Conservation (phyloP, 352 stramenopile genomes). For the Saprolegnia parasitica region DNA sequence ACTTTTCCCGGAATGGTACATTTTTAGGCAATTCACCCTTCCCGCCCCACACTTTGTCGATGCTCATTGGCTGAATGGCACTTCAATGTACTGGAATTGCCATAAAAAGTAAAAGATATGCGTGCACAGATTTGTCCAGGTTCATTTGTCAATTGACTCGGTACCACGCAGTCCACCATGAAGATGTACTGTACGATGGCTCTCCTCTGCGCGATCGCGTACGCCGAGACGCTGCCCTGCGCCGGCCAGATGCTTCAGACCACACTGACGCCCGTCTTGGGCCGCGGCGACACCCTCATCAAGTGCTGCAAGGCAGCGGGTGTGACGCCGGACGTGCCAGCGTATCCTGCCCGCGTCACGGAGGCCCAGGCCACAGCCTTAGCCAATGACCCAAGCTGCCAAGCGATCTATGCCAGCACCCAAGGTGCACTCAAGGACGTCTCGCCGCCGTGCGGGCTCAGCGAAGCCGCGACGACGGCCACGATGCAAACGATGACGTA, state of each 20-base stretch:
- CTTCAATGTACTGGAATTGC: too few species aligned
- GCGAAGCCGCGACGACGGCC: background rate
- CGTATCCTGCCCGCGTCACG: background rate
- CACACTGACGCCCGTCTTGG: background rate
- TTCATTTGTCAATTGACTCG: too few species aligned
- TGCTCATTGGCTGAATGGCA: too few species aligned
- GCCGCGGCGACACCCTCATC: background rate
- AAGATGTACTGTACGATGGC: too few species aligned
- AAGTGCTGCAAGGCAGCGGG: background rate
- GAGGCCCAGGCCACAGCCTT: background rate
- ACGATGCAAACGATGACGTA: background rate
- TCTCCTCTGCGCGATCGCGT: too few species aligned
- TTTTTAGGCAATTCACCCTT: too few species aligned
- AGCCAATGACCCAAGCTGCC: background rate
- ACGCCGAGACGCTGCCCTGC: background rate
- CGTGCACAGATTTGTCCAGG: too few species aligned
- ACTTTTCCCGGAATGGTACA: too few species aligned
- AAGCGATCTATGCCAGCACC: background rate
- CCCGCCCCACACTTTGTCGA: too few species aligned
- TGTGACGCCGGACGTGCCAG: background rate
- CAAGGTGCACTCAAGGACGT: background rate
- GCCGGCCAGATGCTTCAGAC: background rate
- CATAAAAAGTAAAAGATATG: too few species aligned
- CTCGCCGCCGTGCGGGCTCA: background rate
- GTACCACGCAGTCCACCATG: too few species aligned